phyloP scores from a whole-genome alignment of 495 filamentous ascomycete genomes.

The Podospora bellae-mahoneyi region DNA sequence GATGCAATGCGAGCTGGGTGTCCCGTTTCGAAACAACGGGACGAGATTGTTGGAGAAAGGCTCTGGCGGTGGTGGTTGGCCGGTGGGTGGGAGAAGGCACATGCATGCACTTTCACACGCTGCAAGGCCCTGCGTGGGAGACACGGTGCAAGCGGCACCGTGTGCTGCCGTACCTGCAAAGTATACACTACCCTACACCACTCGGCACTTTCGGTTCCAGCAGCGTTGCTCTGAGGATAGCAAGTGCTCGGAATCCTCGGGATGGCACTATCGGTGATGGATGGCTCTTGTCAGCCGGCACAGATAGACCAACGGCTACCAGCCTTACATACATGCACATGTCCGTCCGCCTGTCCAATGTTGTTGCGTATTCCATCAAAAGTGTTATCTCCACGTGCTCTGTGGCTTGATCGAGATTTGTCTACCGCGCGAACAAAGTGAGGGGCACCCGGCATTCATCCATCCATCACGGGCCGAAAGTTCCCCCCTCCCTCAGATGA shows the following conservation, averaged over 20 bases:
- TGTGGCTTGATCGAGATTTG: too few species aligned
- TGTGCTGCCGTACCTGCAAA: not conserved
- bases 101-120: too few species aligned
- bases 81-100: too few species aligned
- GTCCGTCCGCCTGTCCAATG: not conserved
- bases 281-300: not conserved
- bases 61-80: too few species aligned
- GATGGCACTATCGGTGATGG: too few species aligned
- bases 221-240: too few species aligned
- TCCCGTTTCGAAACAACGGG: too few species aligned
- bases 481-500: not conserved
- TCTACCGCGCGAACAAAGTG: too few species aligned
- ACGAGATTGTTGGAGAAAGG: too few species aligned
- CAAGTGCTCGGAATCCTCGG: too few species aligned
- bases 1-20: not conserved
- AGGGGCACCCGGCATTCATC: not conserved
- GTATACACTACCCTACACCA: not conserved
- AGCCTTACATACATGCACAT: not conserved
- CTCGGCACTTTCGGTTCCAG: too few species aligned
- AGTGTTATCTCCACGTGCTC: too few species aligned
- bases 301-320: not conserved
- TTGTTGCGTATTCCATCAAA: not conserved
- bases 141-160: not conserved
- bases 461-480: not conserved
- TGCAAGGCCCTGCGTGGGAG: not conserved